phyloP scores from a whole-genome alignment of 208 protist species.

The Phytomonas sp. region DNA sequence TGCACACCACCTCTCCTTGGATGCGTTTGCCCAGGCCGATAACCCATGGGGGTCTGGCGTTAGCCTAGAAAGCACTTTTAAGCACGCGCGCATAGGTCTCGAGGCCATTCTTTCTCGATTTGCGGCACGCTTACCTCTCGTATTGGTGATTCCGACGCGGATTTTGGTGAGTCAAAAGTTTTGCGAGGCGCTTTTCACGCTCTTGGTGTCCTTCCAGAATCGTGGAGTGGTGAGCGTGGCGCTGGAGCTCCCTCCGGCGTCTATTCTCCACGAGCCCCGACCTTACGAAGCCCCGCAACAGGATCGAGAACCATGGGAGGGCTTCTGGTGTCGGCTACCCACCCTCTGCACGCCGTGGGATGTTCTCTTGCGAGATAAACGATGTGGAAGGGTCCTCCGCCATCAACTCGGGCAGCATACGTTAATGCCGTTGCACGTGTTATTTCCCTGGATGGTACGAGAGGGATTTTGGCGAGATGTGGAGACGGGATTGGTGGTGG shows the following conservation, averaged over 20 bases:
- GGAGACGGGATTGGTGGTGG: conserved; percentile 29
- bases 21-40: background rate
- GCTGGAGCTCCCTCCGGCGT: conserved; percentile 40
- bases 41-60: background rate
- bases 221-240: conserved; percentile 14
- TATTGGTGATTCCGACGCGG: conserved; percentile 44
- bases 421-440: conserved; percentile 43
- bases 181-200: conserved; percentile 21
- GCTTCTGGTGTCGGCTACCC: conserved; percentile 28
- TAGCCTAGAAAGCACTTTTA: conserved; percentile 1
- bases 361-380: conserved; percentile 15
- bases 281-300: background rate
- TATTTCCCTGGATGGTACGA: conserved; percentile 32
- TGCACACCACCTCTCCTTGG: background rate
- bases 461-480: conserved; percentile 22
- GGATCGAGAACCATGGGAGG: background rate
- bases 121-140: conserved; percentile 13
- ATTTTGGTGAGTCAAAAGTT: conserved; percentile 48
- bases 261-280: background rate
- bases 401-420: conserved; percentile 18
- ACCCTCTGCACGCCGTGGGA: conserved; percentile 28
- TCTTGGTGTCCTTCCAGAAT: conserved; percentile 15
- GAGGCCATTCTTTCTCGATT: background rate
- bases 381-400: conserved; percentile 16
- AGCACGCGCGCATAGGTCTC: background rate